Base-by-base conservation (phyloP, 176 grass and related monocot genomes). In the Otatea glauca region DNA sequence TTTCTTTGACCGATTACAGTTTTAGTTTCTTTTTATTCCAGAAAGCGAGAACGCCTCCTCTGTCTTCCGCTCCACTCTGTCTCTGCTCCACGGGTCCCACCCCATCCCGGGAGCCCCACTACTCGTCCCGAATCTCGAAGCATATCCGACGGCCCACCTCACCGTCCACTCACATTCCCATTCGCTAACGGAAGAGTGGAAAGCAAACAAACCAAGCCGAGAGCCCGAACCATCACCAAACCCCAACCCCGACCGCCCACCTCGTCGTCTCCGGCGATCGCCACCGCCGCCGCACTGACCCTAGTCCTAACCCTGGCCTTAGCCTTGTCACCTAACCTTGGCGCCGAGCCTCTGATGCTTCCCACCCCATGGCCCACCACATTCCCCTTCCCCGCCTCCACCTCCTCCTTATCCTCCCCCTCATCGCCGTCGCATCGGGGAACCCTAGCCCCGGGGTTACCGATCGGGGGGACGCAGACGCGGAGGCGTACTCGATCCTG, bases 401-500 rank as follows among this genome's bases (percentile, higher is more conserved):
- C 70, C 45, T 20, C 77, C 75, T 88, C 78, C 4, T 50, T 39
- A 14, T 88, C 29, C 45, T 87, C 6, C 21, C 66, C 37, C 65
- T 85, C 38, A 70, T 89, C 73, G 59, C 79, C 45, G 48, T 76
- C 72, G 61, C 88, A 53, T 81, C 65, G 53, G 88, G 70, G 53
- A 74, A 70, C 88, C 86, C 84, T 88, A 91, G 67, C 63, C 68
- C 29, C 10, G 83, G 65, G 58, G 83, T 6, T 9, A 47, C 65
- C 44, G 47, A 86, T 82, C 88, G 34, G 14, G 64, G 41, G 18
- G 88, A 81, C 54, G 64, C 25, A 39, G 79, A 74, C 5, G 76
- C 63, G 32, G 90, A 87, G 9, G 61, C 64, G 7, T 94, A 90
- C 68, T 95, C 92, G 86, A 88, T 98, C 86, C 74, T 98, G 65